Percentiles rank a stretch among this genome's conserved stretches.
phyloP scores from a whole-genome alignment of 768 basidiomycete genomes.

The Pleurotus citrinopileatus region DNA sequence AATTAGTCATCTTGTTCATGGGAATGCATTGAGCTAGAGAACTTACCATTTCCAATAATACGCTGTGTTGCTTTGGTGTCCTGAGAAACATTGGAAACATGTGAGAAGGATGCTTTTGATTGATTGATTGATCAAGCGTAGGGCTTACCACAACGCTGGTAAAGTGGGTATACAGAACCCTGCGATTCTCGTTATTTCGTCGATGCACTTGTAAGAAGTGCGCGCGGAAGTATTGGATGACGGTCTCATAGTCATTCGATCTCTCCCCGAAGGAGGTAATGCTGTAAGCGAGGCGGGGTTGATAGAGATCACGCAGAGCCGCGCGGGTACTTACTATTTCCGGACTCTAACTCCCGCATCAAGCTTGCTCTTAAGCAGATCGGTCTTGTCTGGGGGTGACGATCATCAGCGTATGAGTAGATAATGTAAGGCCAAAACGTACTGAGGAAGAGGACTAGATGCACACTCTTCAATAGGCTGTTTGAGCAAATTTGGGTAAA shows the following conservation, averaged over 20 bases:
- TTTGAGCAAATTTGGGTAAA: slow-evolving; percentile 87
- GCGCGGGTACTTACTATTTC: slow-evolving; percentile 62
- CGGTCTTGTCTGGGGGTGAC: slow-evolving; percentile 61
- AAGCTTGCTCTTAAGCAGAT: slow-evolving; percentile 71
- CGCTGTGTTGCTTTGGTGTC: slow-evolving; percentile 83
- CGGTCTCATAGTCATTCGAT: slow-evolving; percentile 77
- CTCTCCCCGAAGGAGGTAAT: slow-evolving; percentile 82
- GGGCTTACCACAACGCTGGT: slow-evolving; percentile 74
- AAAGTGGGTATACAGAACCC: slow-evolving; percentile 79
- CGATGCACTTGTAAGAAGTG: slow-evolving; percentile 84
- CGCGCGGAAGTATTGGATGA: slow-evolving; percentile 83
- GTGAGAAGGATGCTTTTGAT: slow-evolving; percentile 1
- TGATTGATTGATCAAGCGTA: slow-evolving; percentile 12
- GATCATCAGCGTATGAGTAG: background rate
- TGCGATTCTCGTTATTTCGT: slow-evolving; percentile 74
- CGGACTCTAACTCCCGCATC: slow-evolving; percentile 66
- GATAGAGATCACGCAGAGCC: background rate
- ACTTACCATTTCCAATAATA: slow-evolving; percentile 77
- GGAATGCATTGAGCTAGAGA: slow-evolving; percentile 1
- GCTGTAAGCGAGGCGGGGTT: slow-evolving; percentile 30
- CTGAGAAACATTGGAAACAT: slow-evolving; percentile 34
- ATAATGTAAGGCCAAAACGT: slow-evolving; percentile 18
- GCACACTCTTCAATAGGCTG: slow-evolving; percentile 68
- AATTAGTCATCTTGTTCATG: slow-evolving; percentile 15
- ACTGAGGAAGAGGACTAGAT: slow-evolving; percentile 59